phyloP scores from a whole-genome alignment of 2,329 filamentous ascomycete species.

The Fusarium subtropicale region DNA sequence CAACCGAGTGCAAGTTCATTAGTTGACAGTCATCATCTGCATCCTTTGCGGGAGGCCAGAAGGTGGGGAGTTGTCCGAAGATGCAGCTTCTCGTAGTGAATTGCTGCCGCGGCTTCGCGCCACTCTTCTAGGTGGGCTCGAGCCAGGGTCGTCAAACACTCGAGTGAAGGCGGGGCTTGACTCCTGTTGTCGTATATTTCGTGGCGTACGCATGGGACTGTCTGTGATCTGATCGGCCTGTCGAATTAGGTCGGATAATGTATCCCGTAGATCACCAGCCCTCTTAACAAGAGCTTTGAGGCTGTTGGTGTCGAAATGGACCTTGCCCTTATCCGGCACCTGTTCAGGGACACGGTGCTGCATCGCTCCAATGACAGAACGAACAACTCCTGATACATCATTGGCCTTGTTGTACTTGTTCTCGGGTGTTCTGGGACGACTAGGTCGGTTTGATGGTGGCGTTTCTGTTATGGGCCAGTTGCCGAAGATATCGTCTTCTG shows the following conservation, averaged over 20 bases:
- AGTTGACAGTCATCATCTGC: conserved; percentile 74
- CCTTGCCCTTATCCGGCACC: conserved; percentile 55
- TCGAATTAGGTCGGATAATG: conserved; percentile 69
- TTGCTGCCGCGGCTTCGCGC: conserved; percentile 66
- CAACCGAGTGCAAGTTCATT: conserved; percentile 41
- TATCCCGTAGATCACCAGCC: conserved; percentile 69
- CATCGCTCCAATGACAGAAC: conserved; percentile 73
- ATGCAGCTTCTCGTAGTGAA: conserved; percentile 61
- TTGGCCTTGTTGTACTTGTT: conserved; percentile 50
- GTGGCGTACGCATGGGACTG: conserved; percentile 65
- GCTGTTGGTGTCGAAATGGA: conserved; percentile 77
- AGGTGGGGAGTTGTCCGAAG: conserved; percentile 65
- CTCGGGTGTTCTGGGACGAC: conserved; percentile 57
- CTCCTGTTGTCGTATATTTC: conserved; percentile 59
- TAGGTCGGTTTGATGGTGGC: conserved; percentile 52
- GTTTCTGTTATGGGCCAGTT: conserved; percentile 59
- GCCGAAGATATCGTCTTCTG: conserved; percentile 75
- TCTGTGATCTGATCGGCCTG: conserved; percentile 68
- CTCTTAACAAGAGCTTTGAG: conserved; percentile 74
- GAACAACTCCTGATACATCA: conserved; percentile 63
- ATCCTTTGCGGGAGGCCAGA: conserved; percentile 64
- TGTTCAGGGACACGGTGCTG: conserved; percentile 62
- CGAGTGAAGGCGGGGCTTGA: conserved; percentile 75
- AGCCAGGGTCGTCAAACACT: conserved; percentile 72
- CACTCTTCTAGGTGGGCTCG: conserved; percentile 64